phyloP scores from a whole-genome alignment of 1,284 basidiomycete genomes.

The Papiliotrema fonsecae region DNA sequence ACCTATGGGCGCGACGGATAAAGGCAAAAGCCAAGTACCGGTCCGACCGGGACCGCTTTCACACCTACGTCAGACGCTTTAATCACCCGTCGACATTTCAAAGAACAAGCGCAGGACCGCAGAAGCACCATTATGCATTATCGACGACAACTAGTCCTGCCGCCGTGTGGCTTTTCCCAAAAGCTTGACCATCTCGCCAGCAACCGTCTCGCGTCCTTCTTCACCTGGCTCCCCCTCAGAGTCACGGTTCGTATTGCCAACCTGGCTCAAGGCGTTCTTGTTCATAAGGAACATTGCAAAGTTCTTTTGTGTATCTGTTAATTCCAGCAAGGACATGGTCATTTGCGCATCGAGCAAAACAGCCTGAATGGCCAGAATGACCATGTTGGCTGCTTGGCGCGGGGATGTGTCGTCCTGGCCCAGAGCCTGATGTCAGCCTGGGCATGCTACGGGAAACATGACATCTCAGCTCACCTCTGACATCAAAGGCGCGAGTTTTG shows the following conservation, averaged over 20 bases:
- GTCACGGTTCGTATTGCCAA: background rate
- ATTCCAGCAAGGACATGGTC: constrained; percentile 29
- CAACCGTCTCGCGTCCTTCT: constrained; percentile 9
- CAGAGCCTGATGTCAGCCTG: too few relatives aligned
- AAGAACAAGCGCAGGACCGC: background rate
- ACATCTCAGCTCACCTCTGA: constrained; percentile 22
- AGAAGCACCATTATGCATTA: background rate
- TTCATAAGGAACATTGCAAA: constrained; percentile 41
- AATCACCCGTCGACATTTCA: background rate
- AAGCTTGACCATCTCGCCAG: constrained; percentile 22
- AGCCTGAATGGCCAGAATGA: constrained; percentile 39
- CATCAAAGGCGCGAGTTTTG: constrained; percentile 22
- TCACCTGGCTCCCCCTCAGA: constrained; percentile 3
- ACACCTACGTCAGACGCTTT: too few relatives aligned
- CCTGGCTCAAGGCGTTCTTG: constrained; percentile 22
- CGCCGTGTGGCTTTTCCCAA: constrained; percentile 14
- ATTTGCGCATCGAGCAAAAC: constrained; percentile 25
- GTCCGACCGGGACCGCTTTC: too few relatives aligned
- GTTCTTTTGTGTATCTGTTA: constrained; percentile 30
- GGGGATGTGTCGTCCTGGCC: constrained; percentile 15
- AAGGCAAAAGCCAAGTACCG: too few relatives aligned
- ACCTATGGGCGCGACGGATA: too few relatives aligned
- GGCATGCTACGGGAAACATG: too few relatives aligned
- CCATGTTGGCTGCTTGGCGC: constrained; percentile 35
- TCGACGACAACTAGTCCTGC: background rate